These are phyloP conservation scores for Fusarium ramigenum DNA, from an alignment of 2,329 filamentous ascomycete species.

Conservation along the genomic window DNA sequence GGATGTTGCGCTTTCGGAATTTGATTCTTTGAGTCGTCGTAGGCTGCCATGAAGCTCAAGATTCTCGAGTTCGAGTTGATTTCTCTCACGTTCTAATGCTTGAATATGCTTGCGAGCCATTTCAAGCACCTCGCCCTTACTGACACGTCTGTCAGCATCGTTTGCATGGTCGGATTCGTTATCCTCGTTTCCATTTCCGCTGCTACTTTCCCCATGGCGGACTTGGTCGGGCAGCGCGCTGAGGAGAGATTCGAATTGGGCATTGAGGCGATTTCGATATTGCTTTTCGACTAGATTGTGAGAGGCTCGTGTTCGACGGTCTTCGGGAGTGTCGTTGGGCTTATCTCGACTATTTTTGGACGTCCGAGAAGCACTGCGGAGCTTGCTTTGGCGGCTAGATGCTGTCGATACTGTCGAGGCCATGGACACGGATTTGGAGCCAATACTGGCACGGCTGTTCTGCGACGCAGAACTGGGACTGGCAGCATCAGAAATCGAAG, in stretches of 20 bases:
- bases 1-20: slow-evolving; percentile 9
- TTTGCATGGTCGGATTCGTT: slow-evolving; percentile 37
- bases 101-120: slow-evolving; percentile 43
- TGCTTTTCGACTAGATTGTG: slow-evolving; percentile 44
- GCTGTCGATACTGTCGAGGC: slow-evolving; percentile 37
- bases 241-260: slow-evolving; percentile 42
- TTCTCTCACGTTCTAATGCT: slow-evolving; percentile 37
- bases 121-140: slow-evolving; percentile 43
- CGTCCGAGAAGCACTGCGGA: slow-evolving; percentile 42
- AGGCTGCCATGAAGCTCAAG: slow-evolving; percentile 39
- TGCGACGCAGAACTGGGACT: slow-evolving; percentile 39
- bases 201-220: slow-evolving; percentile 21
- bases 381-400: slow-evolving; percentile 41
- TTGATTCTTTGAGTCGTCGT: slow-evolving; percentile 29
- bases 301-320: slow-evolving; percentile 42
- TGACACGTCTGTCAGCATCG: slow-evolving; percentile 39
- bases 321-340: slow-evolving; percentile 41
- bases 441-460: slow-evolving; percentile 37
- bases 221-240: slow-evolving; percentile 34
- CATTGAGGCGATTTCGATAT: slow-evolving; percentile 42
- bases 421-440: slow-evolving; percentile 38
- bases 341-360: slow-evolving; percentile 41
- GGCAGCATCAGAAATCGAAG: slow-evolving; percentile 36
- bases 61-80: slow-evolving; percentile 38
- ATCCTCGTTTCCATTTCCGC: slow-evolving; percentile 21